Percentiles rank a stretch among this genome's conserved stretches.
Evolutionary conservation across 345 rosid genomes (phyloP).

Genomic region (Linum tenue): DNA sequence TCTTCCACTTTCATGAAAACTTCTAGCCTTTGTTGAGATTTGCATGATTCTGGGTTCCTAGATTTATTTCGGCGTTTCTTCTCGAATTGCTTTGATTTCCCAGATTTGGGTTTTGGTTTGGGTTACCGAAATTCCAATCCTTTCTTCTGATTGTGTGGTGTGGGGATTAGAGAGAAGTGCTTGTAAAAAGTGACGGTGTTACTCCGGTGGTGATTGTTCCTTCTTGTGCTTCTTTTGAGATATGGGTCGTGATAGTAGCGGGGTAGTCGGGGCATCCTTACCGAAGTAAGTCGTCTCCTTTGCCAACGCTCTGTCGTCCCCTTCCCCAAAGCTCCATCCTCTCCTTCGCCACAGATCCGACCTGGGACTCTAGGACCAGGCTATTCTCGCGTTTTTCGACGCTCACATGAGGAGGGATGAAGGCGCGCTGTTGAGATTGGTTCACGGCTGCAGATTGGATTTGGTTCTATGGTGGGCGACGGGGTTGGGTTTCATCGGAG

Average conservation of each 20-base stretch:
- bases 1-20: slow-evolving; percentile 19
- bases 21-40: slow-evolving; percentile 10
- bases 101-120: neutral
- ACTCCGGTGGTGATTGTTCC: slow-evolving; percentile 32
- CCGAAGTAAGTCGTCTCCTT: too few relatives aligned
- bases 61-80: neutral
- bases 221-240: slow-evolving; percentile 74
- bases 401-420: too few relatives aligned
- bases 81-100: neutral
- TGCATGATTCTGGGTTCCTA: slow-evolving; percentile 30
- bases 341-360: too few relatives aligned
- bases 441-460: too few relatives aligned
- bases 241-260: slow-evolving; percentile 6
- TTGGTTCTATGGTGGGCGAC: too few relatives aligned
- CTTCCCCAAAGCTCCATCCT: too few relatives aligned
- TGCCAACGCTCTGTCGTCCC: too few relatives aligned
- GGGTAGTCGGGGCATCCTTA: slow-evolving; percentile 83
- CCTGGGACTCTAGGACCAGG: too few relatives aligned
- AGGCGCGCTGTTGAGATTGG: too few relatives aligned
- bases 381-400: too few relatives aligned
- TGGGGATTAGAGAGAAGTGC: slow-evolving; percentile 33
- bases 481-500: too few relatives aligned
- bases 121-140: neutral
- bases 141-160: slow-evolving; percentile 32
- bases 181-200: slow-evolving; percentile 34